phyloP scores from a whole-genome alignment of 1,139 yeast genomes.

The Lodderomyces margitis region DNA sequence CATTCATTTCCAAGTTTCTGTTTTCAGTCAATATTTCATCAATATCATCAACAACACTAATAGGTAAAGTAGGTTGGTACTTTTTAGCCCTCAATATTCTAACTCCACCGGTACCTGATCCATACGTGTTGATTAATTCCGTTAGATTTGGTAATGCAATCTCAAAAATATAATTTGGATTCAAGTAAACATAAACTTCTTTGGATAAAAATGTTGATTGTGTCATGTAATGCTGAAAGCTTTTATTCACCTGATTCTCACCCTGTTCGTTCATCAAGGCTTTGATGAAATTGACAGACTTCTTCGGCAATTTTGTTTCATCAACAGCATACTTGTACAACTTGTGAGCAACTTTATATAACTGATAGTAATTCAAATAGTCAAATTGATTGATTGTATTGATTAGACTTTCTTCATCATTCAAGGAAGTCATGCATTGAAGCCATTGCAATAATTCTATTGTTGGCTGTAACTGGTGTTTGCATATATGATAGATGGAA shows the following conservation, averaged over 20 bases:
- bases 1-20: slow-evolving; percentile 28
- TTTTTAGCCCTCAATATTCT: slow-evolving; percentile 44
- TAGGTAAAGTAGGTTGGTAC: slow-evolving; percentile 64
- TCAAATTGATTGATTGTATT: slow-evolving; percentile 58
- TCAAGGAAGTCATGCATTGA: slow-evolving; percentile 72
- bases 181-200: slow-evolving; percentile 45
- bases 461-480: slow-evolving; percentile 66
- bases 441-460: slow-evolving; percentile 86
- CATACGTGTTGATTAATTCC: slow-evolving; percentile 60
- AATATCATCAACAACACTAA: slow-evolving; percentile 56
- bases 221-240: slow-evolving; percentile 42
- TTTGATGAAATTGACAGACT: slow-evolving; percentile 36
- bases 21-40: slow-evolving; percentile 52
- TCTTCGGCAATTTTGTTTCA: slow-evolving; percentile 61
- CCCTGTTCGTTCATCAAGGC: slow-evolving; percentile 38
- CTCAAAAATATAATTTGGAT: slow-evolving; percentile 48
- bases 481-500: slow-evolving; percentile 58
- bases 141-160: slow-evolving; percentile 57
- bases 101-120: slow-evolving; percentile 59
- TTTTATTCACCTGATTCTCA: slow-evolving; percentile 32
- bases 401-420: slow-evolving; percentile 54
- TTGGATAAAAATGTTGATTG: slow-evolving; percentile 40
- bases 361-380: slow-evolving; percentile 64
- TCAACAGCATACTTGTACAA: slow-evolving; percentile 83
- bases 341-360: slow-evolving; percentile 63